phyloP scores from a whole-genome alignment of 2,329 filamentous ascomycete species.

The Cercospora brassicicola region DNA sequence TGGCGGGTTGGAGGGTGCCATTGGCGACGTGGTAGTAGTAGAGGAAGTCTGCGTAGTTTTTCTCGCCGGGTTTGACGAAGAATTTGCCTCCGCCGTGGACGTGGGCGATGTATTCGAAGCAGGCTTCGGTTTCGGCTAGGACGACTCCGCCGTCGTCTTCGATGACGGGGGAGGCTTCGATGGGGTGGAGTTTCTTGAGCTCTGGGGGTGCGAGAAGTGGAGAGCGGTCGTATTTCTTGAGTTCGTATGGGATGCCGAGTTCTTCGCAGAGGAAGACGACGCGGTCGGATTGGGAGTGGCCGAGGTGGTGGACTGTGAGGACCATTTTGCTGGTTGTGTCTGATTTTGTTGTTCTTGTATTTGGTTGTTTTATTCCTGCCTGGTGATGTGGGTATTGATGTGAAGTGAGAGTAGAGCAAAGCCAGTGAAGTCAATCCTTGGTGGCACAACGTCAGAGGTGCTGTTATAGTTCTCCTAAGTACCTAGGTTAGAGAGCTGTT shows the following conservation, averaged over 20 bases:
- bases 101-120: constrained; percentile 61
- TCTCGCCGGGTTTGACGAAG: constrained; percentile 47
- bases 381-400: background rate
- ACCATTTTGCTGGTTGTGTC: constrained; percentile 32
- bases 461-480: background rate
- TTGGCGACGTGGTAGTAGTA: constrained; percentile 57
- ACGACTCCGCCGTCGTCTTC: constrained; percentile 49
- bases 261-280: constrained; percentile 67
- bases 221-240: constrained; percentile 50
- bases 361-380: background rate
- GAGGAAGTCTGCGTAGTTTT: constrained; percentile 60
- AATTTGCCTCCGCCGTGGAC: constrained; percentile 55
- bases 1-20: constrained; percentile 42
- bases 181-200: constrained; percentile 41
- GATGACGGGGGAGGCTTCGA: constrained; percentile 61
- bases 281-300: constrained; percentile 62
- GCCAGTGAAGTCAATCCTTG: background rate
- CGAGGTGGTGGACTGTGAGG: constrained; percentile 42
- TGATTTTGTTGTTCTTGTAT: background rate
- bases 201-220: constrained; percentile 42
- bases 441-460: background rate
- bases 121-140: constrained; percentile 61
- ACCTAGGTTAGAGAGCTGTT: background rate
- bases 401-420: background rate
- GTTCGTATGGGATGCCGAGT: constrained; percentile 56